Evolutionary conservation across 345 rosid species (phyloP), one percentile per base, ranked within the genome.

Genomic region (Excoecaria agallocha): DNA sequence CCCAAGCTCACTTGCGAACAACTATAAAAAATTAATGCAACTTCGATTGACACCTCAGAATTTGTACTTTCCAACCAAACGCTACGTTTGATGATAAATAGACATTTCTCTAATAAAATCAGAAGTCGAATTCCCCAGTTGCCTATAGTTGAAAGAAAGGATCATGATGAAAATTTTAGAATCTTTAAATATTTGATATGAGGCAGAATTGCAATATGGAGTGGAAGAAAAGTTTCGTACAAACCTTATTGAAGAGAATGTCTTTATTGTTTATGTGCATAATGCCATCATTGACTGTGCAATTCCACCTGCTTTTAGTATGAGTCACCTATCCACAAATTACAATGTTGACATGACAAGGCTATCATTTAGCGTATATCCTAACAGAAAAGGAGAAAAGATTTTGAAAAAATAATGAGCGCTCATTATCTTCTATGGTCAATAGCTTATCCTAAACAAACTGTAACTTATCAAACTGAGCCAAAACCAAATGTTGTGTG

Each of bases 221-320:
- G 15, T 0, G 0, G 15, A 13, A 8, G 10, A 51, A 15, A 20
- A 50, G 43, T 19, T 10, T 51, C 25, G 22, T 24, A 16, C 7
- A 52, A 22, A 48, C 99, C 94, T 90, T 92, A 75, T 93, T 95
- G 79, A 95, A 95, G 82, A 95, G 94, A 85, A 93, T 83, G 84
- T 95, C 99, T 78, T 91, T 89, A 45, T 94, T 86, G 85, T 93
- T 93, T 84, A 93, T 93, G 77, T 89, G 99, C 98, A 95, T 91
- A 77, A 95, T 93, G 71, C 98, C 99, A 67, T 95, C 98, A 87
- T 95, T 95, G 84, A 95, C 86, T 10, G 81, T 85, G 82, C 99
- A 95, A 77, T 95, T 95, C 99, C 99, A 95, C 79, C 71, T 82
- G 93, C 94, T 95, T 87, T 95, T 95, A 55, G 98, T 89, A 37